A percentile compares a stretch with the other conserved stretches of the same genome.
phyloP scores from a whole-genome alignment of 306 rosid genomes.

The Ochetophila trinervis region DNA sequence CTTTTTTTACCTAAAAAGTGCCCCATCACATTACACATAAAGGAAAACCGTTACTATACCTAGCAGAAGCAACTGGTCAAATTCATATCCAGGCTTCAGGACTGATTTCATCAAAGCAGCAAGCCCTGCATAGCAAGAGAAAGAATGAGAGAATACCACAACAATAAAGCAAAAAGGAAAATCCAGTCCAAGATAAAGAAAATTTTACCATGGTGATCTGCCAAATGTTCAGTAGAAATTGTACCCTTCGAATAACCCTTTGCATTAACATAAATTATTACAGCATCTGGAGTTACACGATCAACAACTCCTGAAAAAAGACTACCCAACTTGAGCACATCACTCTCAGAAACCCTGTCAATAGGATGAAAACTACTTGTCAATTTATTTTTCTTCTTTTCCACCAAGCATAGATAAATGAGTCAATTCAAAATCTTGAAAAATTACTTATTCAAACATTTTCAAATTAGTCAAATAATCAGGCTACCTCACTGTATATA shows the following conservation, averaged over 20 bases:
- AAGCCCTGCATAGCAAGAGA: slow-evolving; percentile 50
- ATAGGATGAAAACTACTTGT: slow-evolving; percentile 1
- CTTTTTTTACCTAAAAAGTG: not conserved
- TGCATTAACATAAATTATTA: slow-evolving; percentile 58
- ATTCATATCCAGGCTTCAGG: slow-evolving; percentile 84
- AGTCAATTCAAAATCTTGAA: not conserved
- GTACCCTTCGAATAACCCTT: slow-evolving; percentile 69
- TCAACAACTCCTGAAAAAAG: slow-evolving; percentile 86
- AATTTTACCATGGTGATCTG: slow-evolving; percentile 80
- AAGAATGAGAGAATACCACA: slow-evolving; percentile 12
- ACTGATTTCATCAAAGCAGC: slow-evolving; percentile 60
- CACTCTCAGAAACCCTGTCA: slow-evolving; percentile 80
- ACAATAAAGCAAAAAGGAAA: slow-evolving; percentile 12
- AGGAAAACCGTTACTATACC: slow-evolving; percentile 42
- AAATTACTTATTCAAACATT: not conserved
- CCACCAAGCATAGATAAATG: not conserved
- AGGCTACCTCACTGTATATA: not conserved
- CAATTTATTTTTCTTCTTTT: not conserved
- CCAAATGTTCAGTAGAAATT: slow-evolving; percentile 71
- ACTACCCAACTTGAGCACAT: slow-evolving; percentile 57
- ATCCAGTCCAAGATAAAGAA: not conserved
- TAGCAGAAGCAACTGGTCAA: slow-evolving; percentile 74
- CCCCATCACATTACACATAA: not conserved
- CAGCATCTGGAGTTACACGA: slow-evolving; percentile 48
- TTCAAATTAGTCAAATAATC: not conserved